Conservation (phyloP, 495 filamentous ascomycete species). For the Hyaloscypha finlandica region DNA sequence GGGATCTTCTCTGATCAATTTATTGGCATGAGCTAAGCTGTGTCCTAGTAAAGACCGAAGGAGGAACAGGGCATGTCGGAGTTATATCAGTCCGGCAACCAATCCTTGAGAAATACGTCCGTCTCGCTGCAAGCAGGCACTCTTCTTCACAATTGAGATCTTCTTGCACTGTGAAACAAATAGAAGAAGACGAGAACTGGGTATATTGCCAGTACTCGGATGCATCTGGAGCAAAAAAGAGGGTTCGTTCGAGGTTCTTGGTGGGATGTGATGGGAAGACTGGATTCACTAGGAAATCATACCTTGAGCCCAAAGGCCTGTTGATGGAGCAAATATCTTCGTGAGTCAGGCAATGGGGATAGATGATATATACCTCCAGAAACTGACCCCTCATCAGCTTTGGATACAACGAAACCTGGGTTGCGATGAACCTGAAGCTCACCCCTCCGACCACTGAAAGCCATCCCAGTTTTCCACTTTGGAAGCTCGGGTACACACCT, state of each 20-base stretch:
- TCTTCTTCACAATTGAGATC: neutral
- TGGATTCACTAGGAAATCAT: constrained; percentile 50
- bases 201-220: constrained; percentile 21
- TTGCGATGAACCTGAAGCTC: constrained; percentile 52
- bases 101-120: constrained; percentile 5
- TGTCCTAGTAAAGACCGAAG: constrained; percentile 10
- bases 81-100: constrained; percentile 16
- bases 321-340: constrained; percentile 38
- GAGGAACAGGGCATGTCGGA: constrained; percentile 12
- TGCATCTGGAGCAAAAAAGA: constrained; percentile 25
- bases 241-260: constrained; percentile 43
- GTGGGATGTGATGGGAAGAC: constrained; percentile 53
- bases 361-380: too few relatives aligned
- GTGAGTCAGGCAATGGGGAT: too few relatives aligned
- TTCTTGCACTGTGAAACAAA: neutral
- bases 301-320: constrained; percentile 49
- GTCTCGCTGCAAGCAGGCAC: neutral
- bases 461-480: constrained; percentile 52
- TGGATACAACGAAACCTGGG: constrained; percentile 53
- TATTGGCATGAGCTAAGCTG: neutral
- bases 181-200: constrained; percentile 8
- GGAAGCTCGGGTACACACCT: constrained; percentile 51
- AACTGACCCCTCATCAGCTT: constrained; percentile 17
- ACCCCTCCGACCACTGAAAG: constrained; percentile 45
- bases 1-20: neutral